These are phyloP conservation scores for Cercophora newfieldiana DNA, from an alignment of 495 filamentous ascomycete genomes.

Conservation along the genomic window DNA sequence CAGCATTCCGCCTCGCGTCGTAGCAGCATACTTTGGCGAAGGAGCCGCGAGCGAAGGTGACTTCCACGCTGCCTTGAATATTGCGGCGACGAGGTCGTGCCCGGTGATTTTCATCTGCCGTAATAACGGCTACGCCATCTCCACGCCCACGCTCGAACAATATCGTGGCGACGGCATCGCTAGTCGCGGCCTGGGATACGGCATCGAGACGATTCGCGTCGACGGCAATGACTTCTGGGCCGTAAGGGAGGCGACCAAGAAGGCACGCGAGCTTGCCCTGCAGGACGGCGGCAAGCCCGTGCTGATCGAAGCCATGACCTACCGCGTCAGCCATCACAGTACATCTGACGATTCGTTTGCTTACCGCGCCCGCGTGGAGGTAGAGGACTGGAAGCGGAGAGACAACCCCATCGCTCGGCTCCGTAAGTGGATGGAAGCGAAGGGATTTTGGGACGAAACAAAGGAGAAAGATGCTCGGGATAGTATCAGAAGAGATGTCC, in stretches of 20 bases:
- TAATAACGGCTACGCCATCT: slow-evolving; percentile 97
- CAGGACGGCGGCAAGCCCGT: slow-evolving; percentile 77
- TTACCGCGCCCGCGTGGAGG: slow-evolving; percentile 89
- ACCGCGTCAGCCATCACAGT: slow-evolving; percentile 95
- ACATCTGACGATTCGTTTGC: slow-evolving; percentile 98
- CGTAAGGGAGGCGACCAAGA: slow-evolving; percentile 78
- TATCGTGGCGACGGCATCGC: slow-evolving; percentile 98
- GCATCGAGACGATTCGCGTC: slow-evolving; percentile 93
- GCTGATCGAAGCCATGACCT: slow-evolving; percentile 95
- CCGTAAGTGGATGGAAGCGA: slow-evolving; percentile 86
- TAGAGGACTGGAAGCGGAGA: slow-evolving; percentile 95
- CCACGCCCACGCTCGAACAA: slow-evolving; percentile 91
- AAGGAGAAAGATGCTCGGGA: slow-evolving; percentile 73
- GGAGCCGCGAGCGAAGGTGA: slow-evolving; percentile 97
- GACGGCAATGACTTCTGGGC: slow-evolving; percentile 98
- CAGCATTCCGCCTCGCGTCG: slow-evolving; percentile 61
- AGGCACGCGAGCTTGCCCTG: slow-evolving; percentile 75
- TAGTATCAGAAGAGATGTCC: slow-evolving; percentile 65
- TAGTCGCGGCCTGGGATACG: slow-evolving; percentile 90
- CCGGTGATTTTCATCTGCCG: slow-evolving; percentile 94
- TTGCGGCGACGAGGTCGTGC: slow-evolving; percentile 89
- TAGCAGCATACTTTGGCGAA: slow-evolving; percentile 93
- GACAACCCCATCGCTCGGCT: slow-evolving; percentile 93
- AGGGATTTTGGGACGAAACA: slow-evolving; percentile 79
- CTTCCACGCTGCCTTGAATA: slow-evolving; percentile 96